Evolutionary conservation across 495 filamentous ascomycete species (phyloP), one percentile per base, ranked within the genome.

Genomic region (Cudoniella acicularis): DNA sequence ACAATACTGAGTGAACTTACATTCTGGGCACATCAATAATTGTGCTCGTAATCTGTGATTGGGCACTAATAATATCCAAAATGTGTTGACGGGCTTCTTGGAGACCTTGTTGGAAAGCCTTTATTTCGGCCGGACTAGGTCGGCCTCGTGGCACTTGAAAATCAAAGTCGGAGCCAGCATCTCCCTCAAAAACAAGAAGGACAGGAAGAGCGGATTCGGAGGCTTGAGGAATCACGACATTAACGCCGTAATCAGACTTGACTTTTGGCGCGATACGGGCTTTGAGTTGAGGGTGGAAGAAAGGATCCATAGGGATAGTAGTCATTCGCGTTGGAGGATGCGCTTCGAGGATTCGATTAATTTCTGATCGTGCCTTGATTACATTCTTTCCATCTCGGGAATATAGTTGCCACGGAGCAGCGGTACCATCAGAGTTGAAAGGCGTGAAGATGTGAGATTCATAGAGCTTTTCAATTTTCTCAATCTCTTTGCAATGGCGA

Each of bases 151-250:
- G 88, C 48, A 95, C 71, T 64, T 90, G 75, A 64, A 90, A 92
- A 8, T 78, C 72, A 22, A 83, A 66, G 11, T 76, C 75, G 0
- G 76, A 70, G 26, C 80, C 75, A 20, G 75, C 73, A 1, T 79
- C 73, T 20, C 88, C 91, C 69, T 97, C 92, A 64, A 90, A 96
- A 10, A 97, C 88, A 25, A 97, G 79, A 36, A 96, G 77, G 20
- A 96, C 75, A n/a, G 91, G 83, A 40, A 83, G 70, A 41, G 86
- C 77, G 25, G 56, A 16, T 4, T 62, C 56, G 0, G 71, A 54
- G 1, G 83, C 75, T 20, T 89, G 83, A 0, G 92, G 90, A 18
- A 93, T 73, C 10, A 96, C 79, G 16, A 95, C 64, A 61, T 90
- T 85, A 10, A 97, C 92, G 61, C 90, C 89, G 63, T 83, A 89